Percentiles rank a stretch among this genome's conserved stretches.
These are phyloP conservation scores for Phlyctochytrium bullatum DNA, from an alignment of 192 early-diverging fungal genomes.

Conservation along the genomic window DNA sequence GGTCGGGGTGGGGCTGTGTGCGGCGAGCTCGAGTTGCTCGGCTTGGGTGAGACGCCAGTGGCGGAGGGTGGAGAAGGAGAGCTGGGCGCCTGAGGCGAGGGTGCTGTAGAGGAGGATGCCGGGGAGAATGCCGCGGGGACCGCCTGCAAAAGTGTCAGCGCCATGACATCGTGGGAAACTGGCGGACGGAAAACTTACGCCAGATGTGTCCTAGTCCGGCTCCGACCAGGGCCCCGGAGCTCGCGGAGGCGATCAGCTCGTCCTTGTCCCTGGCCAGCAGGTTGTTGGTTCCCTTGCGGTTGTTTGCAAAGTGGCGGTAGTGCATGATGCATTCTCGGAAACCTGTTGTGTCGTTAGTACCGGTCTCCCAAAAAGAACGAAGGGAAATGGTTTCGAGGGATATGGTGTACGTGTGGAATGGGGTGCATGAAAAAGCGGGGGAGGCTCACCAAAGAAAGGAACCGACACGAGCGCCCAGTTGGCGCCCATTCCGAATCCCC, in stretches of 20 bases:
- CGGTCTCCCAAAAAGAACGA: too few species aligned
- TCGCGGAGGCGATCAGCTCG: slow-evolving; percentile 35
- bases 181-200: slow-evolving; percentile 24
- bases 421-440: neutral
- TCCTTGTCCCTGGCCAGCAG: slow-evolving; percentile 33
- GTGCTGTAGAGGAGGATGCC: slow-evolving; percentile 36
- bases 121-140: slow-evolving; percentile 30
- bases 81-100: slow-evolving; percentile 21
- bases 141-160: slow-evolving; percentile 22
- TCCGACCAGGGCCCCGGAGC: slow-evolving; percentile 33
- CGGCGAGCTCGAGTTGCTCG: neutral
- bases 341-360: neutral
- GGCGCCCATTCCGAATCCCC: slow-evolving; percentile 38
- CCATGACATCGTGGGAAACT: neutral
- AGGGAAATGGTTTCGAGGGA: too few species aligned
- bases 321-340: slow-evolving; percentile 32
- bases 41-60: slow-evolving; percentile 18
- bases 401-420: neutral
- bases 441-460: slow-evolving; percentile 42
- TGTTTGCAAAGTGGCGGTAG: slow-evolving; percentile 31
- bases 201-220: slow-evolving; percentile 30
- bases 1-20: neutral
- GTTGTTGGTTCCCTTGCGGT: slow-evolving; percentile 10
- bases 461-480: slow-evolving; percentile 40
- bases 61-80: slow-evolving; percentile 8